These are phyloP conservation scores for Fusarium pseudograminearum DNA, from an alignment of 2,329 filamentous ascomycete species.

Conservation along the genomic window DNA sequence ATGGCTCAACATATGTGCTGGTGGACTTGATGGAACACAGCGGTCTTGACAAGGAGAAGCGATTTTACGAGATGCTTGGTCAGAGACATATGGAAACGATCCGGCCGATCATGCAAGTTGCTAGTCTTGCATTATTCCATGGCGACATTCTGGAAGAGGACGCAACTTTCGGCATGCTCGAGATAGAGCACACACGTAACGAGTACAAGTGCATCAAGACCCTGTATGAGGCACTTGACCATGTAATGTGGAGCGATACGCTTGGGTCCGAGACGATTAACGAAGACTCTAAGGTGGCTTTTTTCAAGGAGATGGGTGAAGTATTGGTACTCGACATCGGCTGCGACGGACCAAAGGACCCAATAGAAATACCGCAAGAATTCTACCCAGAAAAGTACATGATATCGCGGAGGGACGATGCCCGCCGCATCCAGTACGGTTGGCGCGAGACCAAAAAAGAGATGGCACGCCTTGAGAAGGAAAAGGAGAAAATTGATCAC, in stretches of 20 bases:
- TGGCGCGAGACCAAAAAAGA: constrained; percentile 52
- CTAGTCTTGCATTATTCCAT: constrained; percentile 48
- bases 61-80: constrained; percentile 60
- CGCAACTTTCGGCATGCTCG: constrained; percentile 58
- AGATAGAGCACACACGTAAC: constrained; percentile 54
- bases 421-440: constrained; percentile 58
- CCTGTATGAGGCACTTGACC: constrained; percentile 62
- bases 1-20: constrained; percentile 66
- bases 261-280: constrained; percentile 54
- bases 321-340: constrained; percentile 62
- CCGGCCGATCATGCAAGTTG: constrained; percentile 52
- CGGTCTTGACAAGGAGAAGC: constrained; percentile 54
- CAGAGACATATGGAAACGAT: constrained; percentile 45
- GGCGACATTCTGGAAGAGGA: constrained; percentile 51
- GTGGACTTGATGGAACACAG: constrained; percentile 52
- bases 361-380: constrained; percentile 63
- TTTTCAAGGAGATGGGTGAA: constrained; percentile 62
- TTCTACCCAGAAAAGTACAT: constrained; percentile 69
- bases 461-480: constrained; percentile 40
- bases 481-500: constrained; percentile 47
- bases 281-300: constrained; percentile 56
- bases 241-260: constrained; percentile 61
- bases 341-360: constrained; percentile 56
- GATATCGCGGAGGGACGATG: constrained; percentile 58
- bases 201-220: constrained; percentile 57